phyloP scores from a whole-genome alignment of 345 rosid species.

The Aquilaria malaccensis region DNA sequence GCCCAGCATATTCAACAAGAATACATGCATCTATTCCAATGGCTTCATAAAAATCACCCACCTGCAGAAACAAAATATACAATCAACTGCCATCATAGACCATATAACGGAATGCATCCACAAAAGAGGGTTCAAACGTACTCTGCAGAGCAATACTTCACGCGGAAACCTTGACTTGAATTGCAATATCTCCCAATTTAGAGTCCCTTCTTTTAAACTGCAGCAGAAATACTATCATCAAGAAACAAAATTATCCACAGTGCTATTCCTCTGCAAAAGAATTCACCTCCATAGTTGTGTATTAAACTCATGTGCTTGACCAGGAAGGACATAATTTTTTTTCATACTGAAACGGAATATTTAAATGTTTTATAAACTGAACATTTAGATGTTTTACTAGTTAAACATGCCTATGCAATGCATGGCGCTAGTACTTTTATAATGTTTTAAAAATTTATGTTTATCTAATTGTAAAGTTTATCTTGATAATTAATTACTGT shows the following conservation, averaged over 20 bases:
- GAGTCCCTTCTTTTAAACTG: conserved; percentile 88
- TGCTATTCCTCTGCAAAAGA: neutral
- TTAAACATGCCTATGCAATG: too few relatives aligned
- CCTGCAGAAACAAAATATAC: conserved; percentile 36
- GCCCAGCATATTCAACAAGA: conserved; percentile 94
- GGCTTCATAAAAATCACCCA: conserved; percentile 95
- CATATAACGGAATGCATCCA: neutral
- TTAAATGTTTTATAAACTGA: neutral
- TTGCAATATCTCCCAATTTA: conserved; percentile 88
- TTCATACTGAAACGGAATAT: neutral
- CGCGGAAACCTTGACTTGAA: conserved; percentile 93
- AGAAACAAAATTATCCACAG: neutral
- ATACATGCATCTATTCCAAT: conserved; percentile 95
- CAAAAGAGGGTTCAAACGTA: conserved; percentile 25
- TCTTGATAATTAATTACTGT: too few relatives aligned
- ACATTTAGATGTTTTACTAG: too few relatives aligned
- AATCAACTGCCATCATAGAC: conserved; percentile 3
- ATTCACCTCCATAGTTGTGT: neutral
- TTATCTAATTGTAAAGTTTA: too few relatives aligned
- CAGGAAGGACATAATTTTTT: neutral
- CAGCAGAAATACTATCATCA: conserved; percentile 12
- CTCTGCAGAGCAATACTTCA: conserved; percentile 94
- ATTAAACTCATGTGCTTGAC: neutral
- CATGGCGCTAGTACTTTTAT: too few relatives aligned
- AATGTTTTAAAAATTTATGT: too few relatives aligned